Conservation (phyloP, 495 filamentous ascomycete species). For the Cetradonia linearis region DNA sequence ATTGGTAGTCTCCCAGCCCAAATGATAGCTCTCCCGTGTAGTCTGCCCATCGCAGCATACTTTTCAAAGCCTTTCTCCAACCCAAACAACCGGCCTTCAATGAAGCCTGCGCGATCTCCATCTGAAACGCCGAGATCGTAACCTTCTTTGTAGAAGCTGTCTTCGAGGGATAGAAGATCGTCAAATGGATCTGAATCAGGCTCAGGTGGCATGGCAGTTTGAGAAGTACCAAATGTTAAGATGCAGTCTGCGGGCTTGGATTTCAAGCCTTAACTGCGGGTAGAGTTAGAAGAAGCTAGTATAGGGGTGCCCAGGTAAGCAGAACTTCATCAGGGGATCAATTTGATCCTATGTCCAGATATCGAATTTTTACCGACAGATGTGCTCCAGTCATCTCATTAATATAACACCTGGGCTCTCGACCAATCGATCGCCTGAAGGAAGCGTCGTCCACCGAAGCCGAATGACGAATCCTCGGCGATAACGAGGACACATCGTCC, state of each 20-base stretch:
- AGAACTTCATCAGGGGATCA: neutral
- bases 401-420: neutral
- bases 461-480: slow-evolving; percentile 5
- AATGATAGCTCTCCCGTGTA: slow-evolving; percentile 73
- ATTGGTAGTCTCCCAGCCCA: slow-evolving; percentile 56
- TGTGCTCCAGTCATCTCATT: neutral
- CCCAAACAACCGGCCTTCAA: slow-evolving; percentile 83
- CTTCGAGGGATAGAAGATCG: slow-evolving; percentile 64
- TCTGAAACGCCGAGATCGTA: slow-evolving; percentile 65
- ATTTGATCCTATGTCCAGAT: neutral
- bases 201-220: neutral
- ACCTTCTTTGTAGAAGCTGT: slow-evolving; percentile 77
- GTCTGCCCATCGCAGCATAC: slow-evolving; percentile 62
- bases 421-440: neutral
- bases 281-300: neutral
- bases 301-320: neutral
- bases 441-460: neutral
- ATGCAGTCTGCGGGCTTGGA: neutral
- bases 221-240: neutral
- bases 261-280: neutral
- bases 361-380: too few relatives aligned
- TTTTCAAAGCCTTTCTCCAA: slow-evolving; percentile 92
- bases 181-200: slow-evolving; percentile 39
- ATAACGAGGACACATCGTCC: slow-evolving; percentile 15
- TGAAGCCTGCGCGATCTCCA: slow-evolving; percentile 66